Evolutionary conservation across 139 green algal species (phyloP).

Genomic region (Chlamydomonas eustigma): DNA sequence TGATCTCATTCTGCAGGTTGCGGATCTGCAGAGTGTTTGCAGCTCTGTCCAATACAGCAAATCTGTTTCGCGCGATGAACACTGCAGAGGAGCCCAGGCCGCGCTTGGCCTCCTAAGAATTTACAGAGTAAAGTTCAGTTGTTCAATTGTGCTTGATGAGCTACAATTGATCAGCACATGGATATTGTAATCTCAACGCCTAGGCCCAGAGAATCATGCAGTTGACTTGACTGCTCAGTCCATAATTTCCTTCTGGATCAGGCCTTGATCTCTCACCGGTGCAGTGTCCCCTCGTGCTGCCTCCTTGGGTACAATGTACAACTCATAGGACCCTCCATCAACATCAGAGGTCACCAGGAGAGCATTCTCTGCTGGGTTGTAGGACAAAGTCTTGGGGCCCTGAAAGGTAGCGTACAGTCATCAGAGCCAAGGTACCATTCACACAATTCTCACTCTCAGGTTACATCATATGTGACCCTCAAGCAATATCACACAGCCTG

Average conservation of each 20-base stretch:
- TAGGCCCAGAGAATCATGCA: too few relatives aligned
- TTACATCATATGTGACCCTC: too few relatives aligned
- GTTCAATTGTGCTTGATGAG: too few relatives aligned
- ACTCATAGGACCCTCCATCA: slow-evolving; percentile 93
- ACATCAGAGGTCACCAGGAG: slow-evolving; percentile 86
- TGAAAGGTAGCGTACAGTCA: too few relatives aligned
- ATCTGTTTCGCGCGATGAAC: slow-evolving; percentile 98
- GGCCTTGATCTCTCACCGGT: slow-evolving; percentile 10
- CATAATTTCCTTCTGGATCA: too few relatives aligned
- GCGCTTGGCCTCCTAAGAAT: slow-evolving; percentile 75
- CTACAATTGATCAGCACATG: too few relatives aligned
- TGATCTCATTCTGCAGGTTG: slow-evolving; percentile 98
- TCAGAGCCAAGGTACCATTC: too few relatives aligned
- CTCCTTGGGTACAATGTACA: slow-evolving; percentile 87
- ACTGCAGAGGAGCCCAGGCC: slow-evolving; percentile 79
- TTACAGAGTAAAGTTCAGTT: too few relatives aligned
- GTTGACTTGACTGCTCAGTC: too few relatives aligned
- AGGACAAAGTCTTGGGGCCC: slow-evolving; percentile 67
- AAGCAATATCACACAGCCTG: too few relatives aligned
- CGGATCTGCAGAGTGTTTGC: slow-evolving; percentile 84
- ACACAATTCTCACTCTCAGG: too few relatives aligned
- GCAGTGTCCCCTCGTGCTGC: slow-evolving; percentile 43
- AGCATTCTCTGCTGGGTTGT: slow-evolving; percentile 97
- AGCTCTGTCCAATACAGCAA: slow-evolving; percentile 92
- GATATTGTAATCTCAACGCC: too few relatives aligned